Base-by-base conservation (phyloP, 306 rosid genomes). In the Geum urbanum region DNA sequence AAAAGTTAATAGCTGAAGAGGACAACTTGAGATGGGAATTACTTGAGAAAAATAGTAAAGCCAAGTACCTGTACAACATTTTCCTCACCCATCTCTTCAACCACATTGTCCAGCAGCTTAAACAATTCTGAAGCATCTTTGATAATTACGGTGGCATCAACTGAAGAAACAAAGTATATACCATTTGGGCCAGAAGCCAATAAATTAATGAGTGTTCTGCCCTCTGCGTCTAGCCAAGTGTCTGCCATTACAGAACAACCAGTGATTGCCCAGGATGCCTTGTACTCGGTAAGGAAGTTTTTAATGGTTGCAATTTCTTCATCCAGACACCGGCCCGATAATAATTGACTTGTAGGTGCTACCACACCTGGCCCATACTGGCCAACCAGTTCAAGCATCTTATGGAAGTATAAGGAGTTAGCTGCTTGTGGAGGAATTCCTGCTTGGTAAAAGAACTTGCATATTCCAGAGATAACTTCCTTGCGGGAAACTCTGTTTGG, bases 71-170 rank as follows among this genome's bases (percentile, higher is more conserved):
- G 97, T 73, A 88, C 92, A 24, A 94, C 89, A 77, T 90, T 85
- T 81, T 90, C 97, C 87, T 87, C 95, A 27, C 95, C 97, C 64
- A 87, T 82, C 80, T 94, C 96, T 80, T 94, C 96, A 70, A 94
- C 95, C 71, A 87, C 88, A 72, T 79, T 82, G 72, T 94, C 99
- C 41, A 94, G 88, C 52, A 88, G 84, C 84, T 82, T 80, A 86
- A 87, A 94, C 83, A 94, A 83, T 83, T 74, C 86, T 44, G 81
- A 78, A 66, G 91, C 81, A 78, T 91, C 97, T 67, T 88, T 90
- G 59, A 87, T 73, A 61, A 86, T 71, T 75, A 83, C 81, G 22
- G 92, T 84, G 65, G 86, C 97, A 72, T 94, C 97, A 71, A 84
- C 77, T 32, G 96, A 90, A 73, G 95, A 88, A 69, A 86, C 92